phyloP scores from a whole-genome alignment of 805 yeast genomes.

The Pichia phayaonensis region DNA sequence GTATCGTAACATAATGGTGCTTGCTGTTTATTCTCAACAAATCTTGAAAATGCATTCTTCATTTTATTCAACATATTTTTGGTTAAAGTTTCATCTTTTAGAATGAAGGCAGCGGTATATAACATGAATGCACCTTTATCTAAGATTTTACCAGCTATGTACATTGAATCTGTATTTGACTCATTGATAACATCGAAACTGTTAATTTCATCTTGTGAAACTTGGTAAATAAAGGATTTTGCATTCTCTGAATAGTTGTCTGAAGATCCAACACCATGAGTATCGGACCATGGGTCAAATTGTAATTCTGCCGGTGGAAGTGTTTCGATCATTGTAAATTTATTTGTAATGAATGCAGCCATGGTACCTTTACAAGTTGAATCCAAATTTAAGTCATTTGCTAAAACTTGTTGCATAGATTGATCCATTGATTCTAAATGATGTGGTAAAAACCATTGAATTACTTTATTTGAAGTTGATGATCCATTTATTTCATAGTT shows the following conservation, averaged over 20 bases:
- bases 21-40: constrained; percentile 59
- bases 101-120: constrained; percentile 59
- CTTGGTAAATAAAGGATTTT: constrained; percentile 33
- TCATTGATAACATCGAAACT: constrained; percentile 46
- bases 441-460: constrained; percentile 49
- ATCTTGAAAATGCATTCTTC: constrained; percentile 62
- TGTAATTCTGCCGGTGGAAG: constrained; percentile 28
- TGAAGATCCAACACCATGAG: constrained; percentile 31
- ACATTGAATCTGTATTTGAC: constrained; percentile 78
- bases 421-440: constrained; percentile 32
- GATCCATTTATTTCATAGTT: constrained; percentile 26
- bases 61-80: constrained; percentile 44
- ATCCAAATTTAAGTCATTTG: constrained; percentile 31
- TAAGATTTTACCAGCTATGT: constrained; percentile 78
- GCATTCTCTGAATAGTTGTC: constrained; percentile 32
- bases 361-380: constrained; percentile 50
- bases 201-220: constrained; percentile 45
- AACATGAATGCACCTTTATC: constrained; percentile 88
- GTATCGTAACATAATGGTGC: constrained; percentile 74
- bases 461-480: constrained; percentile 16
- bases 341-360: constrained; percentile 36
- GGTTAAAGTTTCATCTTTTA: constrained; percentile 50
- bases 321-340: constrained; percentile 23
- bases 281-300: constrained; percentile 54
- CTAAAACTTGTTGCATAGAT: constrained; percentile 16